Base-by-base conservation (phyloP, 371 early-diverging fungal genomes). In the Mortierella sp. region DNA sequence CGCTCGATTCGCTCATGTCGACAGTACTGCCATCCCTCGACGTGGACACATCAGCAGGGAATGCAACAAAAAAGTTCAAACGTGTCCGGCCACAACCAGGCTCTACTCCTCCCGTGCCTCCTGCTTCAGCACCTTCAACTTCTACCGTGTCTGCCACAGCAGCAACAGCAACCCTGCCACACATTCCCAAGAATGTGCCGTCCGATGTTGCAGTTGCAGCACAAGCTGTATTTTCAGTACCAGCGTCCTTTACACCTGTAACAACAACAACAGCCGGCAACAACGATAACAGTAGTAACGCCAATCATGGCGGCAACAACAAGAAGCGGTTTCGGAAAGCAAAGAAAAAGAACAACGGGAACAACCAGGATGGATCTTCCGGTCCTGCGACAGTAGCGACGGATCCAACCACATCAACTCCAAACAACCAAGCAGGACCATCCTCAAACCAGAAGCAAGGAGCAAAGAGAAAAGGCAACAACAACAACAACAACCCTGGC, bases 1-100 rank as follows among this genome's bases (percentile, higher is more conserved):
- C 82, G 9, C 51, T 82, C 21, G 82, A 82, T 59, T 72, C 82
- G 40, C 79, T 82, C 75, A 75, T 82, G 72, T 72, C 82, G 16
- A 61, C 61, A 37, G 78, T 78, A 31, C 55, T 81, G 53, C 81
- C 81, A 40, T 69, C 81, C 10, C 80, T 80, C 46, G 80, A 80
- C 48, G 51, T 59, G 28, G 34, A 71, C 53, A n/a, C 69, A 5
- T 44, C 76, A 2, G 24, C 69, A 31, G 46, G 34, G 10, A 69
- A 53, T 61, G 37, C 21, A 64, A 73, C 44, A 59, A 82, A 75
- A 75, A 82, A 82, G 70, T 78, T 78, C 34, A 78, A 69, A 28
- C 78, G 82, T 14, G 72, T 78, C 26, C 54, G 77, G 16, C 70
- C 71, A 11, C 72, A 50, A 19, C 34, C 69, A 19, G 78, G 26